Conservation (phyloP, 345 rosid species). For the Pistacia vera region DNA sequence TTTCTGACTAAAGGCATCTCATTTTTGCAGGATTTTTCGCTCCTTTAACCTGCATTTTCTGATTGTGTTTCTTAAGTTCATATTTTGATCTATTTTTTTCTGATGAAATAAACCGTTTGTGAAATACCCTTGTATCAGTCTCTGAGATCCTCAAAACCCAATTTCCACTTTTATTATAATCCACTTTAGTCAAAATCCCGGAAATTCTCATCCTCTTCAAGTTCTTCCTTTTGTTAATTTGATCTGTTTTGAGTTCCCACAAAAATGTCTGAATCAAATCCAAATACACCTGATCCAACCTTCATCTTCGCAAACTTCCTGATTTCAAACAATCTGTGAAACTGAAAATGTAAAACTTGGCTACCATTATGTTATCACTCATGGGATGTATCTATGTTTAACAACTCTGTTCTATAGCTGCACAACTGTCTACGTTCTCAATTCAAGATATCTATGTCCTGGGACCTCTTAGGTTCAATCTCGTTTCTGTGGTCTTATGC, state of each 20-base stretch:
- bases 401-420: conserved; percentile 41
- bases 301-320: conserved; percentile 32
- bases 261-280: conserved; percentile 27
- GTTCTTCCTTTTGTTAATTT: neutral
- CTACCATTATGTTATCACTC: conserved; percentile 42
- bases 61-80: neutral
- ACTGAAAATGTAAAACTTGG: conserved; percentile 53
- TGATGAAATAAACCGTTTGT: neutral
- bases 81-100: neutral
- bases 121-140: neutral
- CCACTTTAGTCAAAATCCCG: no score
- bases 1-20: neutral
- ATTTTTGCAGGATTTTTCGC: conserved; percentile 12
- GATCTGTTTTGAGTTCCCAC: neutral
- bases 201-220: neutral
- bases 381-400: conserved; percentile 43
- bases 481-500: conserved; percentile 43
- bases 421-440: conserved; percentile 45
- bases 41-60: conserved; percentile 3
- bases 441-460: conserved; percentile 42
- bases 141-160: neutral
- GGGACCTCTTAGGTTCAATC: conserved; percentile 58
- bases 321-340: conserved; percentile 53
- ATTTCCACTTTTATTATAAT: no score
- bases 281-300: conserved; percentile 19